Percentiles rank a stretch among this genome's conserved stretches.
These are phyloP conservation scores for Neonectria hederae DNA, from an alignment of 2,329 filamentous ascomycete species.

Conservation along the genomic window DNA sequence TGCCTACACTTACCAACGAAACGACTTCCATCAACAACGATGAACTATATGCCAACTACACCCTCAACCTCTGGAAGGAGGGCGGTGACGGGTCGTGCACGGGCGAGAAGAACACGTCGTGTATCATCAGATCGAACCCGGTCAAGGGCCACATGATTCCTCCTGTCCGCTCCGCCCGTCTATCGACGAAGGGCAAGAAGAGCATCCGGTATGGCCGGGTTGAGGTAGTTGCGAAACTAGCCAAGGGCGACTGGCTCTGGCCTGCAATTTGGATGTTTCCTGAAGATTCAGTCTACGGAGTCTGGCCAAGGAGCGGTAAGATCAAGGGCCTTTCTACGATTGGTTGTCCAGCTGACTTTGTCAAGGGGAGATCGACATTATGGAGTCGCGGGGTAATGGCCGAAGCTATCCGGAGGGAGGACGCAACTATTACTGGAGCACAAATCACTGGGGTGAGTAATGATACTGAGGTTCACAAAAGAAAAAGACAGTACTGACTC, in stretches of 20 bases:
- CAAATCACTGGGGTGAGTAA: conserved; percentile 58
- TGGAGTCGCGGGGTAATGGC: conserved; percentile 81
- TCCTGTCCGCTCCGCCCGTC: conserved; percentile 59
- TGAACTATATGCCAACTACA: conserved; percentile 52
- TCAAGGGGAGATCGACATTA: conserved; percentile 86
- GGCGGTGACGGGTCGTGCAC: conserved; percentile 52
- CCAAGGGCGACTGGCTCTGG: conserved; percentile 85
- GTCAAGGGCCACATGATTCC: conserved; percentile 57
- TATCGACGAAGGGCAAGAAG: conserved; percentile 47
- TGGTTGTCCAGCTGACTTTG: neutral
- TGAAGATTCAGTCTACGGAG: conserved; percentile 73
- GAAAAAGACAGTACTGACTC: too few species aligned
- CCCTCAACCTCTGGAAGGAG: conserved; percentile 54
- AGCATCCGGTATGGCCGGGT: conserved; percentile 81
- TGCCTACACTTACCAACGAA: conserved; percentile 60
- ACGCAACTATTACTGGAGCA: conserved; percentile 53
- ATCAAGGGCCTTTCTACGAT: neutral
- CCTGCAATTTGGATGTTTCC: conserved; percentile 91
- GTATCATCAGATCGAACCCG: conserved; percentile 54
- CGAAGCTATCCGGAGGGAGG: conserved; percentile 46
- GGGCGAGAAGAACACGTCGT: conserved; percentile 44
- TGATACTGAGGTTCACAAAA: neutral
- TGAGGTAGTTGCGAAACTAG: conserved; percentile 79
- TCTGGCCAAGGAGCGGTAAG: conserved; percentile 66
- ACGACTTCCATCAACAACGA: conserved; percentile 50